Conservation (phyloP, 345 rosid species). For the Melaleuca alternifolia region DNA sequence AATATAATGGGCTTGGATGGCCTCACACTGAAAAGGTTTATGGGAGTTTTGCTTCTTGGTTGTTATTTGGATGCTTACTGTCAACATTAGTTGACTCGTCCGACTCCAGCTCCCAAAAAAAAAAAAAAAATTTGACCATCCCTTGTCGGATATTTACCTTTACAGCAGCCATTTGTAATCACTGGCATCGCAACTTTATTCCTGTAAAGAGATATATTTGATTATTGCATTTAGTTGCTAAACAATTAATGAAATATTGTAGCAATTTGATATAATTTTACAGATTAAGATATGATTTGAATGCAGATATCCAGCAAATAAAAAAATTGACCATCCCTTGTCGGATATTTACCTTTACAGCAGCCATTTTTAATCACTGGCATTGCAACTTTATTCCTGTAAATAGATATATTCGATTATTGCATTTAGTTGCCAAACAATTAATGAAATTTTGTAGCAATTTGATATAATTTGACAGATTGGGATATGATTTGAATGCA, state of each 20-base stretch:
- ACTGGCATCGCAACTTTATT: too few species aligned
- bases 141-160: too few species aligned
- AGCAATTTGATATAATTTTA: neutral
- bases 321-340: neutral
- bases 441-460: neutral
- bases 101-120: neutral
- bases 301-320: slow-evolving; percentile 71
- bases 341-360: neutral
- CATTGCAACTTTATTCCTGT: neutral
- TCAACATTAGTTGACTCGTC: neutral
- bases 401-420: neutral
- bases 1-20: neutral
- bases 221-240: neutral
- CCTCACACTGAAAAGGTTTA: neutral
- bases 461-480: neutral
- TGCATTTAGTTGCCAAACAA: neutral
- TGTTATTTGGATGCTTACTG: neutral
- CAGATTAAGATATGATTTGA: neutral
- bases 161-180: too few species aligned
- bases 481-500: slow-evolving; percentile 15
- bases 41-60: neutral
- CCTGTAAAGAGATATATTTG: neutral
- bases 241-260: neutral
- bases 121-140: neutral
- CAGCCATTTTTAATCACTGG: neutral